Evolutionary conservation across 2,329 filamentous ascomycete genomes (phyloP).

Genomic region (Epichloe aotearoae): DNA sequence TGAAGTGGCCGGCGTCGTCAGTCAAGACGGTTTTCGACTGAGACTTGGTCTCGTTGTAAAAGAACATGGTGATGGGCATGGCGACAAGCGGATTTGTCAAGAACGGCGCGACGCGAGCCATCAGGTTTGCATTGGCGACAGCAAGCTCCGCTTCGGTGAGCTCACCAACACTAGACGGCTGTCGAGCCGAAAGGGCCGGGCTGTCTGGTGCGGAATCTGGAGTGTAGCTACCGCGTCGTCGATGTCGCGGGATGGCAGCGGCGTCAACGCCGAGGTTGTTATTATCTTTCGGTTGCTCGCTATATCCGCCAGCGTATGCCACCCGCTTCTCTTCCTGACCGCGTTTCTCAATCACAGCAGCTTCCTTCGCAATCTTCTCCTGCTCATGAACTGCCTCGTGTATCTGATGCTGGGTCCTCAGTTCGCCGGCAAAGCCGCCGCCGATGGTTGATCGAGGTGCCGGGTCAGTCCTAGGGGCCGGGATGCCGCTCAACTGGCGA

Average conservation of each 20-base stretch:
- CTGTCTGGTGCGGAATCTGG: constrained; percentile 30
- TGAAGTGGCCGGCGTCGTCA: constrained; percentile 82
- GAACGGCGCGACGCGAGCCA: constrained; percentile 80
- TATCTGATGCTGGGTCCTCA: constrained; percentile 14
- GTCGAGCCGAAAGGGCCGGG: constrained; percentile 26
- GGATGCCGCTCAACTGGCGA: constrained; percentile 75
- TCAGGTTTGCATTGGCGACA: constrained; percentile 72
- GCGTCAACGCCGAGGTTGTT: constrained; percentile 17
- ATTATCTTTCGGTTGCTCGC: constrained; percentile 45
- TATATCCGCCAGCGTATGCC: constrained; percentile 61
- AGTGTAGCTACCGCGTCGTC: constrained; percentile 21
- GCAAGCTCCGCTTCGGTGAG: constrained; percentile 66
- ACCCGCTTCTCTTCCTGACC: constrained; percentile 60
- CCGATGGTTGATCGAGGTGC: constrained; percentile 4
- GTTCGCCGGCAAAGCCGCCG: constrained; percentile 6
- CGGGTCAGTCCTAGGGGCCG: constrained; percentile 43
- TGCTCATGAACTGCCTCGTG: constrained; percentile 39
- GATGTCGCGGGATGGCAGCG: constrained; percentile 14
- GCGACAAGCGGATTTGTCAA: constrained; percentile 70
- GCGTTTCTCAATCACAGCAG: constrained; percentile 59
- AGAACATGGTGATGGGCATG: constrained; percentile 79
- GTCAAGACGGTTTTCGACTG: constrained; percentile 76
- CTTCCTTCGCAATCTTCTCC: constrained; percentile 60
- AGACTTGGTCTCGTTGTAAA: constrained; percentile 76
- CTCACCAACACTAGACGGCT: constrained; percentile 30